phyloP scores from a whole-genome alignment of 176 grass and related monocot genomes.

The Phragmites australis region DNA sequence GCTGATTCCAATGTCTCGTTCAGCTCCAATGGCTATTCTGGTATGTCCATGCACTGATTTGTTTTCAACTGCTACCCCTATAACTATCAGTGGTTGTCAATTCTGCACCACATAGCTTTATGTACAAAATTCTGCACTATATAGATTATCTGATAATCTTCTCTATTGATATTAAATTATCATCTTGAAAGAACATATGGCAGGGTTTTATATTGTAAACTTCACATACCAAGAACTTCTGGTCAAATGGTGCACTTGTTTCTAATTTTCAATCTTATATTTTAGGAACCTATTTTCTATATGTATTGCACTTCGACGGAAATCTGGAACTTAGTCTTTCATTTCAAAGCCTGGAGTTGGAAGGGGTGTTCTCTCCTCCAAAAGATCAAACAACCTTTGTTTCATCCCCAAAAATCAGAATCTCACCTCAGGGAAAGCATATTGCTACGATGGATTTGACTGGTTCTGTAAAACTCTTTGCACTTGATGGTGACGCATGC shows the following conservation, averaged over 20 bases:
- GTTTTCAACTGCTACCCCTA: slow-evolving; percentile 18
- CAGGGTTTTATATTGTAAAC: slow-evolving; percentile 2
- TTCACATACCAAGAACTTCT: slow-evolving; percentile 4
- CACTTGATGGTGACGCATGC: slow-evolving; percentile 42
- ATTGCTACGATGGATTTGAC: slow-evolving; percentile 78
- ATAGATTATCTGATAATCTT: slow-evolving; percentile 11
- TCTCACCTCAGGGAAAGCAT: slow-evolving; percentile 75
- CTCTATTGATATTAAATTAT: slow-evolving; percentile 13
- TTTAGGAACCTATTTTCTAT: slow-evolving; percentile 69
- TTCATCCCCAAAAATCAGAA: slow-evolving; percentile 73
- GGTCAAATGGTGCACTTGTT: slow-evolving; percentile 8
- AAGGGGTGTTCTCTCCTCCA: slow-evolving; percentile 62
- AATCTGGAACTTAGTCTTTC: slow-evolving; percentile 57
- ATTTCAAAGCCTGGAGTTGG: slow-evolving; percentile 46
- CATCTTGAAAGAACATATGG: neutral
- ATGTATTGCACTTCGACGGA: slow-evolving; percentile 49
- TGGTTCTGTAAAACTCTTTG: slow-evolving; percentile 69
- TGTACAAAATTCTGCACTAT: neutral
- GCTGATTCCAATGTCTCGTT: slow-evolving; percentile 51
- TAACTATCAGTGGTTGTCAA: neutral
- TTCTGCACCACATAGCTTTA: neutral
- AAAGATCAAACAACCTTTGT: slow-evolving; percentile 48
- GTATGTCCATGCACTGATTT: slow-evolving; percentile 50
- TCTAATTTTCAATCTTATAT: slow-evolving; percentile 45
- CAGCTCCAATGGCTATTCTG: slow-evolving; percentile 54